phyloP scores from a whole-genome alignment of 331 rosid species.

The Cucumis variabilis region DNA sequence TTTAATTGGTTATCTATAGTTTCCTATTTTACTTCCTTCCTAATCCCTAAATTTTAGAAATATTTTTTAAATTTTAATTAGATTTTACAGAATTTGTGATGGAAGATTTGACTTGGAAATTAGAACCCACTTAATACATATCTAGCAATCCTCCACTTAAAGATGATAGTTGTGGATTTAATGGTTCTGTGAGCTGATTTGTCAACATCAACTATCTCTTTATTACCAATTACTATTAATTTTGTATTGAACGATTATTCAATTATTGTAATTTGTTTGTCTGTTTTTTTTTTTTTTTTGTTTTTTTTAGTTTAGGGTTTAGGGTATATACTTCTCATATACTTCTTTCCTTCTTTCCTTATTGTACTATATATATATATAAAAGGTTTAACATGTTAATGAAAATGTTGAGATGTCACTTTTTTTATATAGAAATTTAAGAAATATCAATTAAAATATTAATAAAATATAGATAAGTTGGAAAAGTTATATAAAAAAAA shows the following conservation, averaged over 20 bases:
- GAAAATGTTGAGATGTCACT: no score
- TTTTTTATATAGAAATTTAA: no score
- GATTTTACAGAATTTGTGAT: not conserved
- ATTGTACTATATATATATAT: no score
- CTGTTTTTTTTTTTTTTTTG: no score
- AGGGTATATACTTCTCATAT: no score
- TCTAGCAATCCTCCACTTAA: not conserved
- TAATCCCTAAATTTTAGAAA: not conserved
- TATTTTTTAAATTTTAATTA: not conserved
- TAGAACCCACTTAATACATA: not conserved
- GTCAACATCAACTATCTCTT: not conserved
- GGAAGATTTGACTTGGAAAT: not conserved
- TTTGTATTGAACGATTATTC: not conserved
- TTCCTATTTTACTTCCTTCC: not conserved
- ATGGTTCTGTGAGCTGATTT: not conserved
- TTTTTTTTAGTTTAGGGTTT: no score
- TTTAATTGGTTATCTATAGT: not conserved
- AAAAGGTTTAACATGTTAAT: no score
- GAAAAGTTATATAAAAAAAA: no score
- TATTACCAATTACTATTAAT: not conserved
- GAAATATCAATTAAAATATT: no score
- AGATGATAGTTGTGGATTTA: not conserved
- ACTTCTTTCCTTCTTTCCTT: no score
- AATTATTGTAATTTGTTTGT: no score
- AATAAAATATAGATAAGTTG: no score